These are phyloP conservation scores for Pseudogymnoascus verrucosus DNA, from an alignment of 2,329 filamentous ascomycete genomes.

Conservation along the genomic window DNA sequence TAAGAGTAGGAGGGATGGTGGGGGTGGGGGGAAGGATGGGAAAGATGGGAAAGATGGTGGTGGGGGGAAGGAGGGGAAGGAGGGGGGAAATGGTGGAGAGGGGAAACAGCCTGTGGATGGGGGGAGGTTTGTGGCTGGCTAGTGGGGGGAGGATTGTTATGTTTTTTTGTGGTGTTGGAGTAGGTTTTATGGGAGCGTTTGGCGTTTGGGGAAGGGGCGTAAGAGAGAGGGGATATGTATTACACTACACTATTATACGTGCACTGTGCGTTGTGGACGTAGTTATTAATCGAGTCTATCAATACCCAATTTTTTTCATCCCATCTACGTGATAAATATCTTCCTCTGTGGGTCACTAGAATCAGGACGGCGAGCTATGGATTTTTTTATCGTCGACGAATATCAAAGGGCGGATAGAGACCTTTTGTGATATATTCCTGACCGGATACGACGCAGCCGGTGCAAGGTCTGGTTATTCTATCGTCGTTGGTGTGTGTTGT, in stretches of 20 bases:
- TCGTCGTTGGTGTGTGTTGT: too few species aligned
- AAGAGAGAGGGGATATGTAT: not conserved
- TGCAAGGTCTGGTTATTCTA: too few species aligned
- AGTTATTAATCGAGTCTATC: too few species aligned
- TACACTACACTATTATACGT: not conserved
- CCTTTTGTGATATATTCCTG: too few species aligned
- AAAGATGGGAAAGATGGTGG: not conserved
- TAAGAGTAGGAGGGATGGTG: constrained; percentile 33
- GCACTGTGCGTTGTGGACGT: not conserved
- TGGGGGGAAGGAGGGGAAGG: not conserved
- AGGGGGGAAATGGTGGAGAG: not conserved
- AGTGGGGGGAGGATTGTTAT: not conserved
- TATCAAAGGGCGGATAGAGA: too few species aligned
- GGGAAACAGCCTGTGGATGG: not conserved
- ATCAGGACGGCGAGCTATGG: too few species aligned
- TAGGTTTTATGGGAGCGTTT: not conserved
- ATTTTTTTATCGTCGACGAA: too few species aligned
- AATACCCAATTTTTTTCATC: too few species aligned
- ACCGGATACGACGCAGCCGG: too few species aligned
- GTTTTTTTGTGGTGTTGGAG: not conserved
- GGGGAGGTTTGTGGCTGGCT: not conserved
- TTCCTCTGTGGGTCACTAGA: too few species aligned
- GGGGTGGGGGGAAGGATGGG: not conserved
- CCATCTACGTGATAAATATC: too few species aligned
- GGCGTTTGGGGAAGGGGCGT: not conserved